phyloP scores from a whole-genome alignment of 2,329 filamentous ascomycete genomes.

The Colletotrichum sp. region DNA sequence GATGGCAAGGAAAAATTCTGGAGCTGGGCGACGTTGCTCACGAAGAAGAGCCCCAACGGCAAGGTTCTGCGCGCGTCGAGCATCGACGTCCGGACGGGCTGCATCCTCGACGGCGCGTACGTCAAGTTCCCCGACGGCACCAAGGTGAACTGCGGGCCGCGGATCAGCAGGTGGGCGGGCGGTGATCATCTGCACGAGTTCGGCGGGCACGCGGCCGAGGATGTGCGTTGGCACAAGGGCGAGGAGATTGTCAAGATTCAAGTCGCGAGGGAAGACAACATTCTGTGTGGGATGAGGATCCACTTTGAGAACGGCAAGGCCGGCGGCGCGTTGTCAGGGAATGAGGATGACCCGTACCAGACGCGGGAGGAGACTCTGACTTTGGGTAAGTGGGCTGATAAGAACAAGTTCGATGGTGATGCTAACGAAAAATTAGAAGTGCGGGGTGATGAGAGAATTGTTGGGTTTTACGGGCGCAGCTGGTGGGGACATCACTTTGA shows the following conservation, averaged over 20 bases:
- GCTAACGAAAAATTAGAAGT: slow-evolving; percentile 31
- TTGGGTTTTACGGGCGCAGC: slow-evolving; percentile 51
- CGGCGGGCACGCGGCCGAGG: slow-evolving; percentile 34
- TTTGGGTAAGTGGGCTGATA: slow-evolving; percentile 13
- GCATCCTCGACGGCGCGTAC: slow-evolving; percentile 47
- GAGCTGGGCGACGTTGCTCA: slow-evolving; percentile 38
- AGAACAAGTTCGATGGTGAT: background rate
- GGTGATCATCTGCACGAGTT: slow-evolving; percentile 23
- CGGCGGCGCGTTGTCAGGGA: slow-evolving; percentile 22
- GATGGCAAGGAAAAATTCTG: slow-evolving; percentile 3
- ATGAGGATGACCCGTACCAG: background rate
- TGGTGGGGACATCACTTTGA: slow-evolving; percentile 19
- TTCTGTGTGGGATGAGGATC: slow-evolving; percentile 28
- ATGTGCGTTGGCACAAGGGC: slow-evolving; percentile 27
- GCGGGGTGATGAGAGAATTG: slow-evolving; percentile 39
- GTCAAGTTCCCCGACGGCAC: slow-evolving; percentile 49
- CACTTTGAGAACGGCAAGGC: slow-evolving; percentile 24
- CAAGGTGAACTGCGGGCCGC: slow-evolving; percentile 46
- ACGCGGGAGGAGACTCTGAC: slow-evolving; percentile 17
- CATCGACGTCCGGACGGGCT: slow-evolving; percentile 51
- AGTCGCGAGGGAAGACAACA: slow-evolving; percentile 23
- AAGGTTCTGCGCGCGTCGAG: slow-evolving; percentile 39
- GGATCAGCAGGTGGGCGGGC: slow-evolving; percentile 15
- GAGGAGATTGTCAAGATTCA: slow-evolving; percentile 34
- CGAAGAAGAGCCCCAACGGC: slow-evolving; percentile 31